Percentiles rank a stretch among this genome's conserved stretches.
phyloP scores from a whole-genome alignment of 352 stramenopile species.

The Phytophthora pini region DNA sequence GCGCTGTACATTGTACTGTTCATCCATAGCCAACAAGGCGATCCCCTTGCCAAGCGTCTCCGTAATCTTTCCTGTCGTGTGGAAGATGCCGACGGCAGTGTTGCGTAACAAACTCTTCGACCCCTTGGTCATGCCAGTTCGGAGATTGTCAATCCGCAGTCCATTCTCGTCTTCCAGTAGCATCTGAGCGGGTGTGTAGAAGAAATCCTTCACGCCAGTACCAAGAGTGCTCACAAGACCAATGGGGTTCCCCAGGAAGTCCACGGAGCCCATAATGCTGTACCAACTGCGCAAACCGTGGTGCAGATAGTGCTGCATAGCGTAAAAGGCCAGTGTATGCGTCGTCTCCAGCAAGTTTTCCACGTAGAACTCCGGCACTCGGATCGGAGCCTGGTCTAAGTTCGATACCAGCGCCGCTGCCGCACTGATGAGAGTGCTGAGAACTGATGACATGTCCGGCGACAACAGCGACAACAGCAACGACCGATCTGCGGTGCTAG shows the following conservation, averaged over 20 bases:
- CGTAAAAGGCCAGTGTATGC: constrained; percentile 84
- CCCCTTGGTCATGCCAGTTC: constrained; percentile 89
- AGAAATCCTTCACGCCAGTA: constrained; percentile 94
- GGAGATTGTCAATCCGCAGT: constrained; percentile 83
- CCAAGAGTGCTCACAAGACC: constrained; percentile 90
- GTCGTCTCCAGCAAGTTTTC: constrained; percentile 90
- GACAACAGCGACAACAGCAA: constrained; percentile 83
- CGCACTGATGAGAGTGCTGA: constrained; percentile 84
- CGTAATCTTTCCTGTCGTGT: constrained; percentile 91
- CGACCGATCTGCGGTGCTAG: constrained; percentile 83
- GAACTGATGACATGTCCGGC: constrained; percentile 77
- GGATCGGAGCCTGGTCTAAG: constrained; percentile 86
- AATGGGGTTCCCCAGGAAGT: constrained; percentile 91
- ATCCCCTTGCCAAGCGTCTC: constrained; percentile 90
- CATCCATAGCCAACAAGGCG: constrained; percentile 85
- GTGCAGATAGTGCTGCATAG: constrained; percentile 89
- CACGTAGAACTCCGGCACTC: constrained; percentile 91
- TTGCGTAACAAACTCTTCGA: constrained; percentile 89
- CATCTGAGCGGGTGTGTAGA: constrained; percentile 94
- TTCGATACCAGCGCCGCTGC: constrained; percentile 85
- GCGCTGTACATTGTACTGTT: constrained; percentile 87
- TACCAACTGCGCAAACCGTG: constrained; percentile 87
- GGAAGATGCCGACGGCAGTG: constrained; percentile 89
- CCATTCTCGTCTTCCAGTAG: constrained; percentile 91
- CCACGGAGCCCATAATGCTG: constrained; percentile 90